These are phyloP conservation scores for Euryodendron excelsum DNA, from an alignment of 148 eudicot species.

Conservation along the genomic window DNA sequence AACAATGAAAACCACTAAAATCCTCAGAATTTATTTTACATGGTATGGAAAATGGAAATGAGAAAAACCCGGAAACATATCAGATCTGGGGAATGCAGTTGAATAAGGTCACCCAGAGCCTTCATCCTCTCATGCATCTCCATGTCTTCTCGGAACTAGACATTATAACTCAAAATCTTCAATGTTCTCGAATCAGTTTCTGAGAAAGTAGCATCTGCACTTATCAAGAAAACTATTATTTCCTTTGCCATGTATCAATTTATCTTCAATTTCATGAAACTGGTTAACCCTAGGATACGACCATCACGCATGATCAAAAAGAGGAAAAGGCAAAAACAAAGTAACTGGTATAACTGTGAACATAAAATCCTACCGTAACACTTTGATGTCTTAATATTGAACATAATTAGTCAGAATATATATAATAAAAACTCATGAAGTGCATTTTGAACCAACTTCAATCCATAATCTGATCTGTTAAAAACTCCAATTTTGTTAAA, in stretches of 20 bases:
- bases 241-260: background rate
- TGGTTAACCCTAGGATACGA: background rate
- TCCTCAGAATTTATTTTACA: background rate
- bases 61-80: slow-evolving; percentile 83
- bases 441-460: background rate
- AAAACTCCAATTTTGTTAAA: background rate
- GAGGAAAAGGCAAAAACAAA: background rate
- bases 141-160: slow-evolving; percentile 89
- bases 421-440: background rate
- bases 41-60: slow-evolving; percentile 7
- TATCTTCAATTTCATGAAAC: background rate
- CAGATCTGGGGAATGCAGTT: slow-evolving; percentile 77
- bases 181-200: slow-evolving; percentile 26
- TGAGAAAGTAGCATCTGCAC: slow-evolving; percentile 27
- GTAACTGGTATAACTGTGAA: background rate
- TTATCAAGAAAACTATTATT: background rate
- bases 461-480: background rate
- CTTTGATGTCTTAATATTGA: background rate
- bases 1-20: background rate
- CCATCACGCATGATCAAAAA: background rate
- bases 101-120: slow-evolving; percentile 81
- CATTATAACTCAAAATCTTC: slow-evolving; percentile 84
- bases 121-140: slow-evolving; percentile 78
- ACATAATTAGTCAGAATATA: background rate
- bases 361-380: background rate